Evolutionary conservation across 2,329 filamentous ascomycete species (phyloP), one percentile per base, ranked within the genome.

Genomic region (Trichophyton benhamiae): DNA sequence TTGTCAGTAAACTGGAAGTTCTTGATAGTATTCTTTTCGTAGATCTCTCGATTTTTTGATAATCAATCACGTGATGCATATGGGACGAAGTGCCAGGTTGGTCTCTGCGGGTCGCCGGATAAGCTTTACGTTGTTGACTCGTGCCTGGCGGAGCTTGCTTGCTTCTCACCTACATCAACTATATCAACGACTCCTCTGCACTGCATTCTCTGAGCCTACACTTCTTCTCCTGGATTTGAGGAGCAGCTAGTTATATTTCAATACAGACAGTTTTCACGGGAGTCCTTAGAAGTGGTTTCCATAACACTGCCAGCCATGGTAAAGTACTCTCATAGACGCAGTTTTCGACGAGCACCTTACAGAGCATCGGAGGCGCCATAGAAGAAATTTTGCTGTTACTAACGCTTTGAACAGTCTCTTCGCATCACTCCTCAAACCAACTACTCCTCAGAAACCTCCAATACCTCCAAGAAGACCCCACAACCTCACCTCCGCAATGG

Each of bases 351-450:
- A 38, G 9, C 33, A 13, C 33, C 3, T 15, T 25, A 30, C 15
- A n/a, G 4, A 11, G 22, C 13, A 20, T 9, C 9, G 8, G 52
- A 13, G 20, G 13, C 3, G 13, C 27, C 17, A 36, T 15, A 55
- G 6, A 27, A 20, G 52, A 55, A 7, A 36, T 33, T 33, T 22
- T 7, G 3, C 46, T 8, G 22, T 52, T 52, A 15, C 52, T 55
- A 55, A 55, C 27, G 8, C 17, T 17, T 27, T 17, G 13, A 25
- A 62, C 75, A 95, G 89, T 87, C 89, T 71, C 88, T 97, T 82
- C 90, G 91, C 78, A 88, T 99, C 78, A 84, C 89, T 67, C 94
- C 94, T 72, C 74, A 84, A 64, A 76, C 85, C 69, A 72, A 79
- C 67, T 83, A 92, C 79, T 76, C 84, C 68, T 84, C 80, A 68